Base-by-base conservation (phyloP, 2,329 filamentous ascomycete genomes). In the Drechslerella stenobrocha region DNA sequence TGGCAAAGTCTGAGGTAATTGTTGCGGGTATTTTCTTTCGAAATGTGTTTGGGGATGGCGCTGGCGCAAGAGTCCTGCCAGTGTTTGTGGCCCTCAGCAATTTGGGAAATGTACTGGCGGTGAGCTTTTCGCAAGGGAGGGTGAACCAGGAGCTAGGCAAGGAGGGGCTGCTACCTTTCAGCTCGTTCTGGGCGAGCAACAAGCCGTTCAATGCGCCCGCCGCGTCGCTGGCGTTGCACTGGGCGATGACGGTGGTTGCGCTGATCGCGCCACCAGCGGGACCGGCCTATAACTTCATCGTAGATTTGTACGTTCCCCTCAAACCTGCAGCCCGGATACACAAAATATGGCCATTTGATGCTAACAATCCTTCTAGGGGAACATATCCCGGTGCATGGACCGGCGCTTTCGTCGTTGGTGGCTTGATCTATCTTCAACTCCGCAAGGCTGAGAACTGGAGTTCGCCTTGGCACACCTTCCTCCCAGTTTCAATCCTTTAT, bases 161-260 rank as follows among this genome's bases (percentile, higher is more conserved):
- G 72, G 86, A 89, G 72, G 85, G 85, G 0, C 77, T 89, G 3
- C 73, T 89, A 11, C 87, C 87, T 0, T 86, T 81, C 56, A 84
- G 83, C 66, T 79, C 79, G 1, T 82, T 89, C 74, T 88, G 84
- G 83, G 86, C 86, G 0, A 87, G 84, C 2, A 86, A 84, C 72
- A 83, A 81, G 75, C 87, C 86, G 0, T 86, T 84, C 69, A 83
- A 85, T 58, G 81, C 86, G 0, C 86, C 86, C 0, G 80, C 83
- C n/a, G 78, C 83, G 4, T 76, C 80, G 74, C 76, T 85, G 6
- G 82, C 87, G 71, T 78, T 87, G 18, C 85, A 88, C 74, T 88
- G 83, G 81, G 72, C 85, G 13, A 80, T 87, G 1, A 86, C 84
- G 0, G 78, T 86, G 60, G 80, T 88, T 44, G 80, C 88, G 9